Conservation (phyloP, 2,329 filamentous ascomycete genomes). For the Raffaelea albimanens region DNA sequence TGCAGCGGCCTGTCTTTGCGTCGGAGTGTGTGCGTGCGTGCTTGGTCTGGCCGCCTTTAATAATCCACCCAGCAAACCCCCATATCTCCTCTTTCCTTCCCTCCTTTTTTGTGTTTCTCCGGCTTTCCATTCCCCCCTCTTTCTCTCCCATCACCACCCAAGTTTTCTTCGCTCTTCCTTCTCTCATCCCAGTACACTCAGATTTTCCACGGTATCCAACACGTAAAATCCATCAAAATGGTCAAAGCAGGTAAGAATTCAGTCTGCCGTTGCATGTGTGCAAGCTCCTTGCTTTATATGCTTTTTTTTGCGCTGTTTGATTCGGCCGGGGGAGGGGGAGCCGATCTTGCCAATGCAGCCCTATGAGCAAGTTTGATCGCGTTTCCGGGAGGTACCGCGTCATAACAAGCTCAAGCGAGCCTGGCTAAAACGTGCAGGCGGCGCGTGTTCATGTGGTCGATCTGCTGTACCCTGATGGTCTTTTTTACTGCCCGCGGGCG, state of each 20-base stretch:
- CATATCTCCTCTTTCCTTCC: neutral
- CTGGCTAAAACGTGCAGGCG: neutral
- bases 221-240: constrained; percentile 59
- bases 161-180: too few relatives aligned
- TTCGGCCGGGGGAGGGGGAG: neutral
- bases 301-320: neutral
- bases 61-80: neutral
- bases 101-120: neutral
- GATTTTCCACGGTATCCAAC: constrained; percentile 16
- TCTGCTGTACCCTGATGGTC: neutral
- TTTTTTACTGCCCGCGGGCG: neutral
- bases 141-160: neutral
- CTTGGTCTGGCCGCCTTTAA: neutral
- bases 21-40: too few relatives aligned
- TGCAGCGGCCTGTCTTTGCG: neutral
- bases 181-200: constrained; percentile 11
- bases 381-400: neutral
- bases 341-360: neutral
- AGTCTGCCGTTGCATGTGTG: neutral
- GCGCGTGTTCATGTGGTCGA: neutral
- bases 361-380: neutral
- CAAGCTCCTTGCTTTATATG: neutral
- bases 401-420: neutral
- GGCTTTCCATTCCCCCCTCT: neutral
- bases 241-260: constrained; percentile 83